Percentiles rank a stretch among this genome's conserved stretches.
phyloP scores from a whole-genome alignment of 2,329 filamentous ascomycete genomes.

The Colletotrichum falcatum region DNA sequence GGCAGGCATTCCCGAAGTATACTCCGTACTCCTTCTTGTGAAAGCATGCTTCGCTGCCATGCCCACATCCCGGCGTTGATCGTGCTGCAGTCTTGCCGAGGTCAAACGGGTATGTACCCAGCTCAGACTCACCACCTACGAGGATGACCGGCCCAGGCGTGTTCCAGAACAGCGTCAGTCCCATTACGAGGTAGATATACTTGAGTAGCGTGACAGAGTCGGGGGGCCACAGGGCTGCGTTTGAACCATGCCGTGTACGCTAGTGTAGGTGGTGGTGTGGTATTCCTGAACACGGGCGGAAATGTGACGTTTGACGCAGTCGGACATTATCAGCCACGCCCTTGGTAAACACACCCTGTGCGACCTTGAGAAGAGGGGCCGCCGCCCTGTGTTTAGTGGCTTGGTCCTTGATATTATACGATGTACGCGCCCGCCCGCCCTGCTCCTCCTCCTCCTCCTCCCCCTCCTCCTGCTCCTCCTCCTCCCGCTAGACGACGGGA shows the following conservation, averaged over 20 bases:
- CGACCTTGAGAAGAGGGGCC: no score
- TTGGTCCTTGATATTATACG: no score
- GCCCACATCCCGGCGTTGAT: not conserved
- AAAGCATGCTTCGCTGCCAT: no score
- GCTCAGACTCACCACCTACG: not conserved
- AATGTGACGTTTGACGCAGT: not conserved
- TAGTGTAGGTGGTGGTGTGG: not conserved
- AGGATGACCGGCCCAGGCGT: not conserved
- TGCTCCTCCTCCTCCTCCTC: no score
- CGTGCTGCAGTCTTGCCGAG: not conserved
- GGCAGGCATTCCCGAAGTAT: not conserved
- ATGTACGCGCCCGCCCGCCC: slow-evolving; percentile 2
- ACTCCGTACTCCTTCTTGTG: no score
- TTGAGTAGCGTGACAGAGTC: not conserved
- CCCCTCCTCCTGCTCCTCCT: no score
- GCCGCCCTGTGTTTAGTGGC: no score
- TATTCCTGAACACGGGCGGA: not conserved
- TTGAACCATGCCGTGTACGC: not conserved
- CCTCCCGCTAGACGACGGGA: not conserved
- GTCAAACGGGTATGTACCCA: no score
- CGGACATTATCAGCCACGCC: no score
- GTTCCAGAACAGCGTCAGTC: not conserved
- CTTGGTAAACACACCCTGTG: no score
- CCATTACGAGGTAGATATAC: no score
- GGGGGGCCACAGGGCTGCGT: not conserved